Percentiles rank a stretch among this genome's conserved stretches.
phyloP scores from a whole-genome alignment of 805 yeast species.

The Candida ipomoeae region DNA sequence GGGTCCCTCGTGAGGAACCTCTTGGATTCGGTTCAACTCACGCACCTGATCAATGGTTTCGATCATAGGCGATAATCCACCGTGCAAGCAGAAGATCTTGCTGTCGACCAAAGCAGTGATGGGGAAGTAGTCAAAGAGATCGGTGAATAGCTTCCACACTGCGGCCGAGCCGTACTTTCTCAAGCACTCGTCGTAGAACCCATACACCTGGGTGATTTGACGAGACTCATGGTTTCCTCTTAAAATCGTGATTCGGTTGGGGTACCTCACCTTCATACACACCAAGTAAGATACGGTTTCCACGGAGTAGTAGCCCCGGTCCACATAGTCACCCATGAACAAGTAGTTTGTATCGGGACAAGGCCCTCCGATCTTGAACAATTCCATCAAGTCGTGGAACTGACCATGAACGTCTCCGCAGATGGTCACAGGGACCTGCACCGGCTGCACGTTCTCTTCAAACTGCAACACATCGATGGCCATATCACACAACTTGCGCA shows the following conservation, averaged over 20 bases:
- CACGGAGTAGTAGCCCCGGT: conserved; percentile 84
- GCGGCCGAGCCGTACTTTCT: conserved; percentile 89
- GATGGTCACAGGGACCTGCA: conserved; percentile 90
- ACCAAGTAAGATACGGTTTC: conserved; percentile 87
- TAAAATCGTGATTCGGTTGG: conserved; percentile 83
- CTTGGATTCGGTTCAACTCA: conserved; percentile 86
- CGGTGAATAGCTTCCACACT: conserved; percentile 91
- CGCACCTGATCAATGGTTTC: conserved; percentile 91
- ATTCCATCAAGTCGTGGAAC: conserved; percentile 89
- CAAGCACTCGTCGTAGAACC: conserved; percentile 92
- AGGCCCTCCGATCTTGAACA: conserved; percentile 81
- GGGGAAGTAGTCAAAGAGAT: conserved; percentile 88
- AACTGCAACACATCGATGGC: conserved; percentile 86
- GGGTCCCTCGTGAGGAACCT: conserved; percentile 96
- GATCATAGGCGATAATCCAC: conserved; percentile 92
- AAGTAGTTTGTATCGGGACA: conserved; percentile 47
- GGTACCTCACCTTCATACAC: conserved; percentile 89
- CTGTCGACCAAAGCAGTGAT: conserved; percentile 90
- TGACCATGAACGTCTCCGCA: conserved; percentile 98
- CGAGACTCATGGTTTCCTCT: conserved; percentile 95
- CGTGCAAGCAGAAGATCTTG: conserved; percentile 88
- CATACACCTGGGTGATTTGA: conserved; percentile 94
- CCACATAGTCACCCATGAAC: conserved; percentile 71
- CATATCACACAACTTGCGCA: conserved; percentile 77
- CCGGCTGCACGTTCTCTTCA: conserved; percentile 95